Evolutionary conservation across 1,284 basidiomycete species (phyloP).

Genomic region (Apiotrichum domesticum): DNA sequence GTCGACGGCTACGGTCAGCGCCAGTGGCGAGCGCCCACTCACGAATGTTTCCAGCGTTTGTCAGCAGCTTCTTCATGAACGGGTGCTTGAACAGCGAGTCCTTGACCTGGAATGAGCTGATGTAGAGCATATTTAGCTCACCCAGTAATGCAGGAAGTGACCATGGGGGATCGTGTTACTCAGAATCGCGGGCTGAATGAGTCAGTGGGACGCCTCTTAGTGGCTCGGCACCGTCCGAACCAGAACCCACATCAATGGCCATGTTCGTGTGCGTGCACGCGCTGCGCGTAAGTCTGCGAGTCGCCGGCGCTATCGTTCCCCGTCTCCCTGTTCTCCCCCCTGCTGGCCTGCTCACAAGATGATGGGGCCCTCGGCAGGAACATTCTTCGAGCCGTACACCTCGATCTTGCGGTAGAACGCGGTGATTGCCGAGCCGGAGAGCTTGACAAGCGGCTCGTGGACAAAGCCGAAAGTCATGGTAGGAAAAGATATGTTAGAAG

Average conservation of each 20-base stretch:
- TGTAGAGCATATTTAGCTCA: conserved; percentile 49
- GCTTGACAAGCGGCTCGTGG: conserved; percentile 60
- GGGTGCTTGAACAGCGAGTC: conserved; percentile 69
- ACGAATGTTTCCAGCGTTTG: conserved; percentile 82
- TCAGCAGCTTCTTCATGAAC: conserved; percentile 64
- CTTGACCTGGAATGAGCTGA: conserved; percentile 40
- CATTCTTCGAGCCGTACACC: conserved; percentile 76
- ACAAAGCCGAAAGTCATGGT: conserved; percentile 51
- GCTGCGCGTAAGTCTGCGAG: conserved; percentile 45
- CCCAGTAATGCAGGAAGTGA: conserved; percentile 79
- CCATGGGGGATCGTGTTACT: conserved; percentile 43
- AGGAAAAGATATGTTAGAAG: not conserved
- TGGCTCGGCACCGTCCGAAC: no score
- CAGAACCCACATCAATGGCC: conserved; percentile 76
- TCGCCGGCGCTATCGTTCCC: no score
- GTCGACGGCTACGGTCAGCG: conserved; percentile 63
- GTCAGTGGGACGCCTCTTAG: not conserved
- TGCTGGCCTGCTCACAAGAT: conserved; percentile 60
- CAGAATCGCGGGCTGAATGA: conserved; percentile 38
- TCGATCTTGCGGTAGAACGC: conserved; percentile 82
- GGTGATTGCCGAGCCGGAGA: conserved; percentile 66
- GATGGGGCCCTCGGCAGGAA: conserved; percentile 73
- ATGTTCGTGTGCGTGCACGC: conserved; percentile 85
- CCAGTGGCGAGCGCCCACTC: not conserved
- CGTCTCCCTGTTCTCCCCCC: no score